Conservation (phyloP, 225 moss, liverwort and hornwort genomes). For the Neckera pumila region DNA sequence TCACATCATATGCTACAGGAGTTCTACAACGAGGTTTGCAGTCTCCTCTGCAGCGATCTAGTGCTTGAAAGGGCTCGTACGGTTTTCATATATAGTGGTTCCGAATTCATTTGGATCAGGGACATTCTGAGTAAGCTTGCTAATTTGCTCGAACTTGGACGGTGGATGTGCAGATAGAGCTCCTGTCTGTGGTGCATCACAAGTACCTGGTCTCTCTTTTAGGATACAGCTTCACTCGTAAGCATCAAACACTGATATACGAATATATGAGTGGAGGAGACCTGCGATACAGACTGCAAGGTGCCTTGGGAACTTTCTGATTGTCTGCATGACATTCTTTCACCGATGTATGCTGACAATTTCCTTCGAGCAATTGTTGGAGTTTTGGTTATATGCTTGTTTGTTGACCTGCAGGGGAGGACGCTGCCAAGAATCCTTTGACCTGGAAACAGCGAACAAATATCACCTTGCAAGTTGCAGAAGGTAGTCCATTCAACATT, state of each 20-base stretch:
- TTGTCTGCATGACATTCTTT: not conserved
- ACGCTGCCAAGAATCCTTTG: conserved; percentile 9
- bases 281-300: conserved; percentile 30
- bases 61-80: not conserved
- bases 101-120: not conserved
- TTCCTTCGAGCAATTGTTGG: not conserved
- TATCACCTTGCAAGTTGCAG: conserved; percentile 27
- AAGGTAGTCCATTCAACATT: conserved; percentile 10
- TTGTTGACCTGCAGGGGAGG: conserved; percentile 1
- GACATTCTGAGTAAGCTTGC: not conserved
- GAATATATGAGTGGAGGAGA: conserved; percentile 52
- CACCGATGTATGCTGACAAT: not conserved
- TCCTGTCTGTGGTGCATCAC: conserved; percentile 50
- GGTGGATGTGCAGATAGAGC: conserved; percentile 36
- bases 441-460: conserved; percentile 27
- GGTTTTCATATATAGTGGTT: not conserved
- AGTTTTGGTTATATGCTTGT: not conserved
- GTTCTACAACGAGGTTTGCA: conserved; percentile 41
- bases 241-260: conserved; percentile 38
- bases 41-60: not conserved
- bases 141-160: not conserved
- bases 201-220: conserved; percentile 36
- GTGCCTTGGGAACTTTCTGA: not conserved
- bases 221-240: conserved; percentile 28
- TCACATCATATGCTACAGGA: conserved; percentile 30